Evolutionary conservation across 495 filamentous ascomycete genomes (phyloP).

Genomic region (Hypoxylon crocopeplum): DNA sequence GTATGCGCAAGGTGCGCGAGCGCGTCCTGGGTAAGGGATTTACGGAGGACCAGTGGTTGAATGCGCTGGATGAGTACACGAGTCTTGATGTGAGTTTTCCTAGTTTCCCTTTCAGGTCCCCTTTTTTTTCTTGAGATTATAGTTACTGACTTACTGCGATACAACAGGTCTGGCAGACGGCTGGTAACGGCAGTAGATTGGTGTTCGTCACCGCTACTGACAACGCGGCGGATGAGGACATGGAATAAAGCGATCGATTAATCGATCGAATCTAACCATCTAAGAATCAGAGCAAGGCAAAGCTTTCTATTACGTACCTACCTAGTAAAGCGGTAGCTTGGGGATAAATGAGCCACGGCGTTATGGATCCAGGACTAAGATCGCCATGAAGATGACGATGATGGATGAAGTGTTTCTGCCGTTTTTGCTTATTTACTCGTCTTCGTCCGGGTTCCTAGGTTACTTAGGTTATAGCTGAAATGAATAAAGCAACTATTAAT

Average conservation of each 20-base stretch:
- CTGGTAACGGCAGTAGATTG: slow-evolving; percentile 81
- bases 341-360: slow-evolving; percentile 17
- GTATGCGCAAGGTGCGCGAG: slow-evolving; percentile 84
- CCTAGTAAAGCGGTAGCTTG: neutral
- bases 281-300: neutral
- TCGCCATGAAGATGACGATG: slow-evolving; percentile 10
- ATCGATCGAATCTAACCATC: neutral
- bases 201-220: slow-evolving; percentile 69
- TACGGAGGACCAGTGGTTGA: slow-evolving; percentile 87
- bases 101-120: slow-evolving; percentile 1
- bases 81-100: slow-evolving; percentile 76
- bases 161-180: slow-evolving; percentile 90
- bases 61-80: slow-evolving; percentile 88
- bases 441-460: neutral
- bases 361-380: slow-evolving; percentile 21
- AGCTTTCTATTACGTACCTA: neutral
- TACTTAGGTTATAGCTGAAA: slow-evolving; percentile 5
- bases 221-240: slow-evolving; percentile 38
- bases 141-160: slow-evolving; percentile 27
- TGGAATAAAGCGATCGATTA: slow-evolving; percentile 8
- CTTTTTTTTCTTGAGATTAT: slow-evolving; percentile 1
- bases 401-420: slow-evolving; percentile 5
- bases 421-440: neutral
- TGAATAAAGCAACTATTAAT: slow-evolving; percentile 7
- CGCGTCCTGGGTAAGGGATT: slow-evolving; percentile 95